These are phyloP conservation scores for Phytophthora macrochlamydospora DNA, from an alignment of 352 stramenopile genomes.

Conservation along the genomic window DNA sequence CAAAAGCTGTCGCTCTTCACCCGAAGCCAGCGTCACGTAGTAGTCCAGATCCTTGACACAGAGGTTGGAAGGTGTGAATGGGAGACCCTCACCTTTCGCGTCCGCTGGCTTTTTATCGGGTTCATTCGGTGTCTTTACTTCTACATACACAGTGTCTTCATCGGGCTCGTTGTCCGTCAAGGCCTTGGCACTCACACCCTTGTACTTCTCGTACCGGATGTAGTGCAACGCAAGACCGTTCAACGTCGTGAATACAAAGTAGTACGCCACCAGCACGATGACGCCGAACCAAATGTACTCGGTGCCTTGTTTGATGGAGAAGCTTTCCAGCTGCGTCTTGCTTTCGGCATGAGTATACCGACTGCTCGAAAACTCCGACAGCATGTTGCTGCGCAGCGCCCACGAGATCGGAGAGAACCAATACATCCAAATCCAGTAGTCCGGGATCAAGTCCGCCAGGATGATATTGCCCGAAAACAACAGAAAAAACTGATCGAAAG, in stretches of 20 bases:
- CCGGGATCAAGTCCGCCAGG: too few species aligned
- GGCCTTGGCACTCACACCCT: conserved; percentile 40
- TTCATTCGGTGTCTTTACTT: conserved; percentile 34
- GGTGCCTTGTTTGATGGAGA: conserved; percentile 44
- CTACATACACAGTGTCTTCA: conserved; percentile 44
- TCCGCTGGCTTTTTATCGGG: too few species aligned
- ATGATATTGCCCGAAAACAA: too few species aligned
- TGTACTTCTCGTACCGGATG: conserved; percentile 54
- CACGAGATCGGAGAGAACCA: too few species aligned
- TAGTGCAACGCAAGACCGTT: conserved; percentile 52
- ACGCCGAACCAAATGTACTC: conserved; percentile 62
- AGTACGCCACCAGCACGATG: conserved; percentile 49
- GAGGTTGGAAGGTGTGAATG: too few species aligned
- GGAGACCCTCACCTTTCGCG: too few species aligned
- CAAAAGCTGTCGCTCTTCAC: too few species aligned
- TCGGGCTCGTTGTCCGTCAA: conserved; percentile 33
- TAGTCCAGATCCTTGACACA: too few species aligned
- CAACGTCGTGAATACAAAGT: conserved; percentile 28
- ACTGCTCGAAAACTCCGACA: not conserved
- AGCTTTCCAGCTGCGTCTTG: conserved; percentile 25
- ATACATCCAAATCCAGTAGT: too few species aligned
- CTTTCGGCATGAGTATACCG: conserved; percentile 30
- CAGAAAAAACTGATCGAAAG: too few species aligned
- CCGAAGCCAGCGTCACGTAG: too few species aligned
- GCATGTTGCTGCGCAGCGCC: too few species aligned